Conservation (phyloP, 495 filamentous ascomycete species). For the Aspergillus homomorphus region DNA sequence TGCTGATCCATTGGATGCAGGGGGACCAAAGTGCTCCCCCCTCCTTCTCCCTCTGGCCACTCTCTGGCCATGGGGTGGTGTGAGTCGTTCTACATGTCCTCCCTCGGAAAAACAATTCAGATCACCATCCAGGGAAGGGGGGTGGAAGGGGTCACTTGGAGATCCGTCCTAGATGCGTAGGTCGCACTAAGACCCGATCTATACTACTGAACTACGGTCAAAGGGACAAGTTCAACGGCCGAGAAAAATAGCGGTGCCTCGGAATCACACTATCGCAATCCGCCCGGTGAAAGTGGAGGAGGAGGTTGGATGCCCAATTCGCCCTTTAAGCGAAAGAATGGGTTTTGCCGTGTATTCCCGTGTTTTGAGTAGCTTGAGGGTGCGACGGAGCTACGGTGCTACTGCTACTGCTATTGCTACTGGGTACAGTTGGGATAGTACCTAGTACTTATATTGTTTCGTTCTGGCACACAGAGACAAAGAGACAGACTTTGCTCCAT, state of each 20-base stretch:
- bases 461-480: too few relatives aligned
- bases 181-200: not conserved
- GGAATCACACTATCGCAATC: conserved; percentile 15
- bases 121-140: not conserved
- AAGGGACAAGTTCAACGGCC: not conserved
- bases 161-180: too few relatives aligned
- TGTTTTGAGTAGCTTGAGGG: not conserved
- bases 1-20: conserved; percentile 8
- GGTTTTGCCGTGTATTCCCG: conserved; percentile 21
- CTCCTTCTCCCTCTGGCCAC: not conserved
- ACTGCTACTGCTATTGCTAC: not conserved
- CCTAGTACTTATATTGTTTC: too few relatives aligned
- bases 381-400: not conserved
- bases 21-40: not conserved
- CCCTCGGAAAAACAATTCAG: not conserved
- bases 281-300: conserved; percentile 10
- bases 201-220: not conserved
- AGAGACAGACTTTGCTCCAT: not conserved
- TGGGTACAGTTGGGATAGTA: not conserved
- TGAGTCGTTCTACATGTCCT: not conserved
- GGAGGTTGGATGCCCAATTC: conserved; percentile 26
- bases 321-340: conserved; percentile 16
- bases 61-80: not conserved
- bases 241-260: conserved; percentile 13
- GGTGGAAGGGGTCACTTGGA: too few relatives aligned